Evolutionary conservation across 768 basidiomycete species (phyloP), one percentile per base, ranked within the genome.

Genomic region (Podaxis carcinomalis): DNA sequence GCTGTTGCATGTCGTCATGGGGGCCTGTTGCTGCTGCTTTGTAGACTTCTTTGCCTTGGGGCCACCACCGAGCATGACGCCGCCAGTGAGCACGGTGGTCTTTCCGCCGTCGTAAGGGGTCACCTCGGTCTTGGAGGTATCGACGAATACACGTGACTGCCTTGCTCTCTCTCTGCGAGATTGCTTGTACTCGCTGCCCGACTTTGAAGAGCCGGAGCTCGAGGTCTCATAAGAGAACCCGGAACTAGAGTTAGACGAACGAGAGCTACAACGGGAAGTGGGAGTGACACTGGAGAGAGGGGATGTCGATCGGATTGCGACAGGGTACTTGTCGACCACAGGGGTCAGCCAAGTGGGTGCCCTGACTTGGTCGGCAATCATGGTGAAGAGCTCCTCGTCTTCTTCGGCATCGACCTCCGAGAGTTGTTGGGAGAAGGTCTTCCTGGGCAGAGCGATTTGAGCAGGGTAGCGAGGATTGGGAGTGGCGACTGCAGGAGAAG

Each of bases 41-140:
- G 59, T 51, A 63, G 66, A 51, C 51, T 69, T 32, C 32, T 32
- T 69, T 63, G 71, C 51, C 67, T 71, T 72, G 40, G 80, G 70
- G 63, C 69, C 77, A 52, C 77, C 79, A 53, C 90, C 90, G 63
- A 93, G 88, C 91, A 93, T 93, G 65, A 92, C 90, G 64, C 90
- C 91, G 59, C 91, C 91, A 2, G 90, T 92, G 66, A 93, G 83
- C 53, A 92, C 90, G 28, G 90, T 92, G 56, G 91, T 93, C 81
- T 91, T 92, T 64, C 91, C 91, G 59, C 90, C 90, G 66, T 93
- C 90, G 67, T 93, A 93, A 67, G 89, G 88, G 51, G 90, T 92
- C 64, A 92, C 88, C 49, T 89, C 88, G 57, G 74, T 91, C 79
- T 87, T 92, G 68, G 86, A 74, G 21, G 79, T 83, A 72, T 93